Evolutionary conservation across 1,284 basidiomycete genomes (phyloP).

Genomic region (Coriolopsis trogii): DNA sequence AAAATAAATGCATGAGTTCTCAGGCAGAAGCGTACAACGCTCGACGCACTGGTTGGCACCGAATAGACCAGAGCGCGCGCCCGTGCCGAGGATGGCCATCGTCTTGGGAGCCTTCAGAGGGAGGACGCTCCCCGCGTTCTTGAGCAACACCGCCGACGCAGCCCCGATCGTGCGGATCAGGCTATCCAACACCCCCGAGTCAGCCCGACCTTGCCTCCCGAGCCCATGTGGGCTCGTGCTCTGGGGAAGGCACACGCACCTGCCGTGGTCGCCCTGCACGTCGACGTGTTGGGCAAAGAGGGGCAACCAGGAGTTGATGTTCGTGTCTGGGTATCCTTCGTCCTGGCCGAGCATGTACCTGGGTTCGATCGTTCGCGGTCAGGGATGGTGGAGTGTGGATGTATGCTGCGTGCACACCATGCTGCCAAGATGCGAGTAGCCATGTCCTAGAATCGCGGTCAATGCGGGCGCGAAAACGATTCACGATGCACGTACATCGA

Average conservation of each 20-base stretch:
- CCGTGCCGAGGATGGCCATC: conserved; percentile 49
- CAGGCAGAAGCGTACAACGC: conserved; percentile 17
- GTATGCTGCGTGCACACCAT: conserved; percentile 39
- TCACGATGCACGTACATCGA: conserved; percentile 15
- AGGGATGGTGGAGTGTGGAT: background rate
- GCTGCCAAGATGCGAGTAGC: conserved; percentile 64
- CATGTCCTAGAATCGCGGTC: conserved; percentile 48
- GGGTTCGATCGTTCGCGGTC: background rate
- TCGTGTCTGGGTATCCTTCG: conserved; percentile 52
- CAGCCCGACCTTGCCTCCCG: background rate
- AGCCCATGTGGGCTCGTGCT: background rate
- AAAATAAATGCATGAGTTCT: too few relatives aligned
- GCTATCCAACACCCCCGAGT: conserved; percentile 28
- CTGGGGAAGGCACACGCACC: conserved; percentile 40
- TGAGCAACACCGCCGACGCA: conserved; percentile 72
- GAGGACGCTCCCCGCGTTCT: conserved; percentile 61
- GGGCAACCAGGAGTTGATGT: conserved; percentile 39
- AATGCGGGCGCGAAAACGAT: background rate
- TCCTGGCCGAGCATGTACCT: conserved; percentile 67
- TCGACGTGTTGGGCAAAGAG: conserved; percentile 51
- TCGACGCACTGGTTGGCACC: conserved; percentile 58
- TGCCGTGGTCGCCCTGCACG: conserved; percentile 66
- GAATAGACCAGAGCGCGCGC: conserved; percentile 54
- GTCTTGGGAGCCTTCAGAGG: conserved; percentile 56
- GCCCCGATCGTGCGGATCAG: conserved; percentile 59